phyloP scores from a whole-genome alignment of 805 yeast species.

The Lipomyces sp. region DNA sequence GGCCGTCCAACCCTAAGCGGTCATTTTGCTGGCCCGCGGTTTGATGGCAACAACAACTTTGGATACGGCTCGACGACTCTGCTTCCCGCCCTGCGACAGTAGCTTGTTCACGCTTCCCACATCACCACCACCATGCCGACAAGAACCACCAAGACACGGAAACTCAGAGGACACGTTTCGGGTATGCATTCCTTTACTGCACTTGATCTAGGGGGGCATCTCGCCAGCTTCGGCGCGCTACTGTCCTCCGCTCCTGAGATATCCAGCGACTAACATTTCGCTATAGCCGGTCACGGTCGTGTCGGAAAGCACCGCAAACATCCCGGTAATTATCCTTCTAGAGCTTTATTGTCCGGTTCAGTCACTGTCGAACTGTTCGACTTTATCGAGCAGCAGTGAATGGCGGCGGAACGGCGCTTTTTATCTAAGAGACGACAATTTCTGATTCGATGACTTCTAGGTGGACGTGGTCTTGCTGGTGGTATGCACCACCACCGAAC shows the following conservation, averaged over 20 bases:
- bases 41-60: too few relatives aligned
- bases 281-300: constrained; percentile 99
- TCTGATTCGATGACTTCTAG: constrained; percentile 6
- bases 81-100: too few relatives aligned
- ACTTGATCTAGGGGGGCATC: not conserved
- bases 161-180: constrained; percentile 99
- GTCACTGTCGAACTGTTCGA: not conserved
- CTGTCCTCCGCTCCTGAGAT: constrained; percentile 15
- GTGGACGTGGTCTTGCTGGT: constrained; percentile 99
- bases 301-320: constrained; percentile 99
- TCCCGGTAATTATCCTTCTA: constrained; percentile 51
- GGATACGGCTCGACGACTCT: too few relatives aligned
- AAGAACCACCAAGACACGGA: constrained; percentile 74
- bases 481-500: constrained; percentile 99
- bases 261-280: too few relatives aligned
- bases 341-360: not conserved
- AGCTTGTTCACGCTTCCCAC: too few relatives aligned
- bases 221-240: not conserved
- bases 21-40: too few relatives aligned
- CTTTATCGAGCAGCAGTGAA: too few relatives aligned
- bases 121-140: constrained; percentile 31
- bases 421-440: not conserved
- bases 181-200: constrained; percentile 60
- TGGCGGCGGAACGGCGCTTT: too few relatives aligned
- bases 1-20: too few relatives aligned